Evolutionary conservation across 352 stramenopile genomes (phyloP), one percentile per base, ranked within the genome.

Genomic region (Phytophthora tubulina): DNA sequence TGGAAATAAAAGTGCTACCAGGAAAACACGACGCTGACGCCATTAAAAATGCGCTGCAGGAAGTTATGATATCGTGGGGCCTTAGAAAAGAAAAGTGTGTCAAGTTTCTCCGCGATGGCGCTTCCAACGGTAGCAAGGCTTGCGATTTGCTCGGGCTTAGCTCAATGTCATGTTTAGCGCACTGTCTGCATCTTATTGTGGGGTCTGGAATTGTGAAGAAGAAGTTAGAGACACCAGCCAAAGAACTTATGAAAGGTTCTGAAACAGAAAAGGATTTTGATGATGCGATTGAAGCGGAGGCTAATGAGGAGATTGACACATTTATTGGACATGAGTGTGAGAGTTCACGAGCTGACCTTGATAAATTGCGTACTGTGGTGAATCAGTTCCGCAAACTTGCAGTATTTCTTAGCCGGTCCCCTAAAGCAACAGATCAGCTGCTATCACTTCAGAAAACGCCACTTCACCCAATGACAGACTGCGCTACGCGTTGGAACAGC

Each of bases 141-240:
- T 27, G 21, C 21, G 21, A 27, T 27, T 27, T 27, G 21, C 21
- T 27, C 21, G 21, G 21, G 21, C 21, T 27, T 27, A 27, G 21
- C 21, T 27, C 21, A 27, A 1, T 27, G 21, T 27, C 21, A 27
- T 27, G 21, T 27, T 27, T 27, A 27, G 21, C 21, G 21, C 21
- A 27, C 21, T 2, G 21, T 27, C 21, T 27, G 21, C 21, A 27
- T 27, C 21, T 27, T 27, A 27, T 27, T 27, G 21, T 38, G 36
- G 55, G 55, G 7, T 38, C 55, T 36, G 55, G 55, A 6, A 63
- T 63, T 27, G 55, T 54, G 2, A 63, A 55, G 14, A 63, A 63
- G 42, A 58, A 63, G 27, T 6, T 0, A 27, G 30, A 13, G 9
- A 41, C 38, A 38, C 3, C 30, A 6, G 21, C 48, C 38, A 55